phyloP scores from a whole-genome alignment of 306 rosid genomes.

The Acacia confusa region DNA sequence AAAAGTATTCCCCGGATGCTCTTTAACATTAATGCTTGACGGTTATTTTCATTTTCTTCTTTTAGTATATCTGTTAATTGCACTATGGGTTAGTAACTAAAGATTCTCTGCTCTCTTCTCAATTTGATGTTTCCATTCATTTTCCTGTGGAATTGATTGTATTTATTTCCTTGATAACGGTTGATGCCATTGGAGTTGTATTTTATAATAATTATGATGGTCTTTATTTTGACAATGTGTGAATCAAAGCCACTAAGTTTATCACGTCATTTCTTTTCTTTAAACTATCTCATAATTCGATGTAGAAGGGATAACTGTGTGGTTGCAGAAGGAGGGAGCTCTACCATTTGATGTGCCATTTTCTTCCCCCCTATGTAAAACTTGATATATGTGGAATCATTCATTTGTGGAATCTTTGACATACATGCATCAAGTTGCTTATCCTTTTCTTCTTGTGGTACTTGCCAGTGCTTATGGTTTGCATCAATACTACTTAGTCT shows the following conservation, averaged over 20 bases:
- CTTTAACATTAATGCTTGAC: background rate
- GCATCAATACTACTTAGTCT: background rate
- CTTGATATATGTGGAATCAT: background rate
- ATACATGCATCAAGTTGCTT: background rate
- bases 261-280: background rate
- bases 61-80: background rate
- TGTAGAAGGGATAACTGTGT: background rate
- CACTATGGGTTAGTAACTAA: background rate
- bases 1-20: background rate
- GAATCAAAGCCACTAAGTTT: background rate
- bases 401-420: constrained; percentile 2
- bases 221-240: background rate
- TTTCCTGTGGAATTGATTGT: background rate
- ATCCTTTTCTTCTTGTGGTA: background rate
- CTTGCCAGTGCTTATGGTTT: constrained; percentile 12
- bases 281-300: background rate
- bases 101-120: background rate
- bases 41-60: constrained; percentile 6
- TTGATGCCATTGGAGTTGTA: constrained; percentile 2
- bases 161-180: background rate
- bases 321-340: background rate
- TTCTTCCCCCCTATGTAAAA: background rate
- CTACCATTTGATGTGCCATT: constrained; percentile 1
- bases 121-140: constrained; percentile 6
- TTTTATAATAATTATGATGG: background rate